Evolutionary conservation across 768 basidiomycete genomes (phyloP).

Genomic region (Termitomyces sp.): DNA sequence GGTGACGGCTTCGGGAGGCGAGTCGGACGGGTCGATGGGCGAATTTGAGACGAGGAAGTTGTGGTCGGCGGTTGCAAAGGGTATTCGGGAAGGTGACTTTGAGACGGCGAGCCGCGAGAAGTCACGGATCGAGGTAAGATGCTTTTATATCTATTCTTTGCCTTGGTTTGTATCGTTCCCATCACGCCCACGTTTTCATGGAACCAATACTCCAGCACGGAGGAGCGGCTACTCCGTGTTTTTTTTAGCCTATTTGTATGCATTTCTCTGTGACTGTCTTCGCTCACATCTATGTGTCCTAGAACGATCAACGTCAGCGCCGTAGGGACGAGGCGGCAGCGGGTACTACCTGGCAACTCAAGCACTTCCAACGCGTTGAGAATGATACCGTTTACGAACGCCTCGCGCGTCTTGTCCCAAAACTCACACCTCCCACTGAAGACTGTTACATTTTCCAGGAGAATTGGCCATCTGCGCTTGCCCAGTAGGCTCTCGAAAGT

Average conservation of each 20-base stretch:
- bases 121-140: constrained; percentile 79
- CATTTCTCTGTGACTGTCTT: too few species aligned
- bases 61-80: constrained; percentile 86
- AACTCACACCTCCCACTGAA: constrained; percentile 67
- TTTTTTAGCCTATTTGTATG: too few species aligned
- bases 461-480: constrained; percentile 44
- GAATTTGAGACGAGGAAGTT: constrained; percentile 85
- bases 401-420: constrained; percentile 55
- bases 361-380: constrained; percentile 72
- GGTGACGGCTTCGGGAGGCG: constrained; percentile 59
- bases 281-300: background rate
- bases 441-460: constrained; percentile 72
- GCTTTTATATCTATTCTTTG: background rate
- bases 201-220: too few species aligned
- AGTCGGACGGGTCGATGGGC: constrained; percentile 57
- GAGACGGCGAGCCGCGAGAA: constrained; percentile 90
- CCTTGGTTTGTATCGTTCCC: too few species aligned
- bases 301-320: constrained; percentile 93
- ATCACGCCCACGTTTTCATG: too few species aligned
- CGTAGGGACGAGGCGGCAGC: constrained; percentile 78
- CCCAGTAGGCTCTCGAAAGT: background rate
- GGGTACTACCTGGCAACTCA: constrained; percentile 71
- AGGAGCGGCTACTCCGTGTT: too few species aligned
- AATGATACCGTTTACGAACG: constrained; percentile 73
- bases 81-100: constrained; percentile 89